Evolutionary conservation across 78 protist genomes (phyloP).

Genomic region (Tieghemostelium lacteum): DNA sequence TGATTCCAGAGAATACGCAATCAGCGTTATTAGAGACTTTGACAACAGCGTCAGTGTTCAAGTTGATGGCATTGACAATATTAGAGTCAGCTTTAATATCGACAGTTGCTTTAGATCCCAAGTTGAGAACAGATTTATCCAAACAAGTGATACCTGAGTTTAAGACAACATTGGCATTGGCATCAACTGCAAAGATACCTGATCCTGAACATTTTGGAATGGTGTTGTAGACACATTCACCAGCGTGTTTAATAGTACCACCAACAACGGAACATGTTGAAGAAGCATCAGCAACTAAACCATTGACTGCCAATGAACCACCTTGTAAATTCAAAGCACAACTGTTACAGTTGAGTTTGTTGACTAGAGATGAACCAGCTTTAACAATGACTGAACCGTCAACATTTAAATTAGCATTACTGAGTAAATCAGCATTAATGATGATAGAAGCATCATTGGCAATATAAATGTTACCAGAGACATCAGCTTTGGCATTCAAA

Average conservation of each 20-base stretch:
- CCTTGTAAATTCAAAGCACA: conserved; percentile 2
- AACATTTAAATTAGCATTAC: conserved; percentile 4
- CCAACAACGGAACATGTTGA: background rate
- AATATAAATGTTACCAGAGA: conserved; percentile 12
- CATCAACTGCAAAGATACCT: conserved; percentile 10
- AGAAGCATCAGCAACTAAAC: background rate
- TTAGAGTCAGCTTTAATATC: conserved; percentile 27
- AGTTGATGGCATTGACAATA: background rate
- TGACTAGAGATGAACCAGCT: conserved; percentile 3
- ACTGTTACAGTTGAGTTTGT: background rate
- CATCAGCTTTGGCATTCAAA: conserved; percentile 12
- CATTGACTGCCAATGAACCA: conserved; percentile 39
- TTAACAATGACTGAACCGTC: conserved; percentile 32
- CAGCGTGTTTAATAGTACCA: conserved; percentile 27
- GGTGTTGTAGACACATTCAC: conserved; percentile 36
- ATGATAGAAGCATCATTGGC: conserved; percentile 17
- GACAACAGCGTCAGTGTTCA: background rate
- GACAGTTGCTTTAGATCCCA: background rate
- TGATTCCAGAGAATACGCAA: conserved; percentile 1
- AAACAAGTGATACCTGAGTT: conserved; percentile 34
- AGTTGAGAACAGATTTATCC: background rate
- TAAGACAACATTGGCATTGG: background rate
- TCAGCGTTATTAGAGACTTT: background rate
- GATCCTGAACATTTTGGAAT: conserved; percentile 30
- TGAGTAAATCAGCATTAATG: conserved; percentile 8